phyloP scores from a whole-genome alignment of 2,329 filamentous ascomycete species.

The Diaporthe ampelina region DNA sequence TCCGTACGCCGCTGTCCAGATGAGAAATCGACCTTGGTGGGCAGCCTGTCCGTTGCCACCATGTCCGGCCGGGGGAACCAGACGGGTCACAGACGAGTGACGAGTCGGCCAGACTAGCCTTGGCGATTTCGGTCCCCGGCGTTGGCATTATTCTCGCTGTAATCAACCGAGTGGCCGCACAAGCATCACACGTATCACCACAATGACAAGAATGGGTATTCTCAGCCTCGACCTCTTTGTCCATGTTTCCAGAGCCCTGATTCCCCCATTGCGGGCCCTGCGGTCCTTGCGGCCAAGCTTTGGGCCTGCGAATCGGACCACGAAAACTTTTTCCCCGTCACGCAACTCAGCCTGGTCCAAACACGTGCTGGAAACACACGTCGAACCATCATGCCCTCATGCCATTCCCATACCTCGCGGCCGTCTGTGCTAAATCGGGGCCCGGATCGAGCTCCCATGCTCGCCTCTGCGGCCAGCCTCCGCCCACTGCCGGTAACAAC shows the following conservation, averaged over 20 bases:
- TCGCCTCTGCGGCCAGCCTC: constrained; percentile 22
- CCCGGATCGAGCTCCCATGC: constrained; percentile 15
- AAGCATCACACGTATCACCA: constrained; percentile 17
- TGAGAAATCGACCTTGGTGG: background rate
- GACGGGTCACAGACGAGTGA: background rate
- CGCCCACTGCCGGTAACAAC: constrained; percentile 5
- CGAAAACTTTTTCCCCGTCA: constrained; percentile 37
- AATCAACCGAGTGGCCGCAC: constrained; percentile 26
- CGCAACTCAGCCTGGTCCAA: constrained; percentile 36
- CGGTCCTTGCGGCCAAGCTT: constrained; percentile 23
- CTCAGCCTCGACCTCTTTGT: constrained; percentile 36
- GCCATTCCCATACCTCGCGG: constrained; percentile 23
- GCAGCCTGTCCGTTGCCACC: background rate
- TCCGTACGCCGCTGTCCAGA: background rate
- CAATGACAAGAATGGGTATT: background rate
- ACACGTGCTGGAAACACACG: constrained; percentile 38
- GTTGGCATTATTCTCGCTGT: constrained; percentile 41
- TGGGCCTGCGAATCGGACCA: constrained; percentile 25
- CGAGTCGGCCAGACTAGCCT: constrained; percentile 26
- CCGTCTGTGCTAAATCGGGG: constrained; percentile 27
- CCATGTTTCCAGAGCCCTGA: constrained; percentile 30
- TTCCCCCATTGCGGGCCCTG: background rate
- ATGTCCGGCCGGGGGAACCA: background rate
- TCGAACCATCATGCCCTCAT: constrained; percentile 37
- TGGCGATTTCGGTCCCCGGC: constrained; percentile 35